Base-by-base conservation (phyloP, 176 grass and related monocot species). In the Musa beccarii region DNA sequence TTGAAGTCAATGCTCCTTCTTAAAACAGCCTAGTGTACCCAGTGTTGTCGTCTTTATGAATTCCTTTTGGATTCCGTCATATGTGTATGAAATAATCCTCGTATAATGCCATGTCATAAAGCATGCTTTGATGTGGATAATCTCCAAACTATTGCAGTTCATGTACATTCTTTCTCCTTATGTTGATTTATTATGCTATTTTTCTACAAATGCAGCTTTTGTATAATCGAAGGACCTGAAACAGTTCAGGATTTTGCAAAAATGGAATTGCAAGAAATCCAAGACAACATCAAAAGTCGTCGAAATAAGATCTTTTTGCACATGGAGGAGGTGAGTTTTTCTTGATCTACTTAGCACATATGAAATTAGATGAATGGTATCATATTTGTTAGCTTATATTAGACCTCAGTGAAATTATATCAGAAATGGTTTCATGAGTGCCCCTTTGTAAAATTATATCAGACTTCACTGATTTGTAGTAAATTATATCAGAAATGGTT, bases 301-400 rank as follows among this genome's bases (percentile, higher is more conserved):
- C 80, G 95, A 76, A 99, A 99, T 80, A 99, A 99, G 80, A 99
- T 99, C 50, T 99, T 99, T 84, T 84, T 99, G 73, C 95, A 94
- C 71, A 99, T 99, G 95, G 95, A 99, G 78, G 95, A 99, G 88
- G 95, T 99, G 17, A 53, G 88, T 69, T 72, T 81, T 64, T 59
- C 57, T 51, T 76, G 43, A 22, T 65, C 19, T 77, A 15, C 22
- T 52, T 2, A 51, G 57, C 34, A 63, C 15, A 34, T 17, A 15
- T 64, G 8, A 61, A 65, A 15, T 52, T 64, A 51, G 7, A 25
- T 77, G 20, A 51, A 11, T 64, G 9, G 6, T 8, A 22, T 49
- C 17, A 49, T 22, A 34, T 51, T 63, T 54, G 16, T 49, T 63
- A 11, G 19, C 11, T 21, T 21, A 21, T 21, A n/a, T 71, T 49